Evolutionary conservation across 768 basidiomycete genomes (phyloP).

Genomic region (Chiua virens): DNA sequence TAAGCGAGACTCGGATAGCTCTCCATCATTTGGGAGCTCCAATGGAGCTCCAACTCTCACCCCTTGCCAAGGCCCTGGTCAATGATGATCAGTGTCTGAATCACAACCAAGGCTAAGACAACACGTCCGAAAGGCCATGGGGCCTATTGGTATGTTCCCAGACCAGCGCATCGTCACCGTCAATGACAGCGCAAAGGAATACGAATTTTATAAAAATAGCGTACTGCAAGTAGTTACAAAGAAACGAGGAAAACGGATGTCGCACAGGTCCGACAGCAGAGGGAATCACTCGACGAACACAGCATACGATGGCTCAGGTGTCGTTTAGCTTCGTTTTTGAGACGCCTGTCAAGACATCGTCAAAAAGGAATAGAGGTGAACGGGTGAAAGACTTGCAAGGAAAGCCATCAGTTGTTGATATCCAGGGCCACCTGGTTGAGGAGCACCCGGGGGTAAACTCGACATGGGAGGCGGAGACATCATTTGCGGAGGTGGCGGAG

Average conservation of each 20-base stretch:
- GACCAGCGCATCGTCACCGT: background rate
- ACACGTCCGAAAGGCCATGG: too few species aligned
- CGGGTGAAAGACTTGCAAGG: constrained; percentile 44
- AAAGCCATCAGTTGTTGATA: constrained; percentile 73
- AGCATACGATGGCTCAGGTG: background rate
- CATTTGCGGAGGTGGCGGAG: constrained; percentile 40
- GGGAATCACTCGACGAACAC: background rate
- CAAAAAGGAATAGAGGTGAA: background rate
- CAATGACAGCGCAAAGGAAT: constrained; percentile 5
- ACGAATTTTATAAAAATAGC: constrained; percentile 30
- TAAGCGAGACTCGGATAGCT: background rate
- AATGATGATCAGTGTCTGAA: background rate
- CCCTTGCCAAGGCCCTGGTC: too few species aligned
- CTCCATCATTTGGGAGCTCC: too few species aligned
- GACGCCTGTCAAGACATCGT: constrained; percentile 17
- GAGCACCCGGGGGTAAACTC: constrained; percentile 38
- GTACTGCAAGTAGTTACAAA: constrained; percentile 17
- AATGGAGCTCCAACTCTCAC: too few species aligned
- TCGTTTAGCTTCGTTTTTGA: constrained; percentile 27
- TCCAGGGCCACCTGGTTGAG: constrained; percentile 41
- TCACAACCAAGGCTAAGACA: too few species aligned
- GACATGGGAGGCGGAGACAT: constrained; percentile 47
- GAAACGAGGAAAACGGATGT: background rate
- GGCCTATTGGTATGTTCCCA: too few species aligned
- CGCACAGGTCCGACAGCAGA: background rate